Evolutionary conservation across 768 basidiomycete species (phyloP).

Genomic region (Suillus paluster): DNA sequence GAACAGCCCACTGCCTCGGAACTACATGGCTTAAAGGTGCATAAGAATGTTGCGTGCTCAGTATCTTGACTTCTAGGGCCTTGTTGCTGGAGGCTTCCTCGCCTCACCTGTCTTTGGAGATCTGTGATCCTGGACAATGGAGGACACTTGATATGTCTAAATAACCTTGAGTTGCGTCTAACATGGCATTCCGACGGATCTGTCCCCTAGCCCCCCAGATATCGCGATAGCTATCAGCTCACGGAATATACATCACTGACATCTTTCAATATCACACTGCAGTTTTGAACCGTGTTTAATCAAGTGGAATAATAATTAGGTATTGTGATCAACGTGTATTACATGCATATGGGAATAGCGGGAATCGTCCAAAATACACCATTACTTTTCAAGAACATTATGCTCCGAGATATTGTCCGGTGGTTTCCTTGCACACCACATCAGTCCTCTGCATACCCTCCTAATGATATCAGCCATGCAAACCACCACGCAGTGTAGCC

Average conservation of each 20-base stretch:
- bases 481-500: conserved; percentile 35
- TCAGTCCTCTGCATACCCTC: conserved; percentile 16
- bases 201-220: not conserved
- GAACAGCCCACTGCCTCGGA: not conserved
- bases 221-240: not conserved
- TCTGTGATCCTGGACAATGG: not conserved
- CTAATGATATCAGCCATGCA: conserved; percentile 14
- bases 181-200: not conserved
- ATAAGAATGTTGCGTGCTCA: not conserved
- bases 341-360: not conserved
- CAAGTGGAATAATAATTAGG: not conserved
- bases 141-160: not conserved
- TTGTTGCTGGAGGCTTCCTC: not conserved
- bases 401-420: not conserved
- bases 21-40: not conserved
- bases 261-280: not conserved
- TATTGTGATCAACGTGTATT: not conserved
- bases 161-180: not conserved
- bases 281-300: not conserved
- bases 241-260: not conserved
- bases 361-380: not conserved
- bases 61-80: not conserved
- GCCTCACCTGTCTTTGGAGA: not conserved
- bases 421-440: conserved; percentile 10
- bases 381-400: not conserved